Percentiles rank a stretch among this genome's conserved stretches.
Conservation (phyloP, 768 basidiomycete genomes). For the Amanita jacksonii region DNA sequence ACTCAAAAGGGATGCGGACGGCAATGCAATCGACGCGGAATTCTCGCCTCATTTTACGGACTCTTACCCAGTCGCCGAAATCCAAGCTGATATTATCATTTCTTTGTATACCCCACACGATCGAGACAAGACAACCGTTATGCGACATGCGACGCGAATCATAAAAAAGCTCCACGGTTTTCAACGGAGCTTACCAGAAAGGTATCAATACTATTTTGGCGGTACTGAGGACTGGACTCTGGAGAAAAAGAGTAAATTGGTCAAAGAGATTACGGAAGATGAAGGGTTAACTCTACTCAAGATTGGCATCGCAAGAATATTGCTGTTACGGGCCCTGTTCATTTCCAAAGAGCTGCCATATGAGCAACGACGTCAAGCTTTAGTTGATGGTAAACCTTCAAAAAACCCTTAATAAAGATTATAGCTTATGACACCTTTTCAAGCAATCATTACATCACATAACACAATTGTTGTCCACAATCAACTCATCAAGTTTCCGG, state of each 20-base stretch:
- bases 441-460: conserved; percentile 80
- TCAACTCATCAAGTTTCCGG: conserved; percentile 74
- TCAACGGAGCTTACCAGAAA: conserved; percentile 57
- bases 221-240: conserved; percentile 69
- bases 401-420: neutral
- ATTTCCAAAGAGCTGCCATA: conserved; percentile 66
- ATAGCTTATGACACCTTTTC: conserved; percentile 3
- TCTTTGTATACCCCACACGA: conserved; percentile 73
- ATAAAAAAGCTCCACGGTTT: conserved; percentile 71
- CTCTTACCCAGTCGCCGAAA: conserved; percentile 68
- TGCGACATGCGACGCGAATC: conserved; percentile 71
- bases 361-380: conserved; percentile 53
- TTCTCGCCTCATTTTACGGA: conserved; percentile 76
- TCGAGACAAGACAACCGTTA: conserved; percentile 57
- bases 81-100: conserved; percentile 86
- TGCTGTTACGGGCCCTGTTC: conserved; percentile 72
- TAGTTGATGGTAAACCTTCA: conserved; percentile 58
- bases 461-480: conserved; percentile 82
- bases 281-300: conserved; percentile 78
- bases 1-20: conserved; percentile 22
- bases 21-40: conserved; percentile 30
- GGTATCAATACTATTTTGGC: conserved; percentile 66
- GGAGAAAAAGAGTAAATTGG: conserved; percentile 55
- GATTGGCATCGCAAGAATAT: conserved; percentile 70
- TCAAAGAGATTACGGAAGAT: conserved; percentile 69